These are phyloP conservation scores for Sanguinoderma infundibulare DNA, from an alignment of 1,284 basidiomycete species.

Conservation along the genomic window DNA sequence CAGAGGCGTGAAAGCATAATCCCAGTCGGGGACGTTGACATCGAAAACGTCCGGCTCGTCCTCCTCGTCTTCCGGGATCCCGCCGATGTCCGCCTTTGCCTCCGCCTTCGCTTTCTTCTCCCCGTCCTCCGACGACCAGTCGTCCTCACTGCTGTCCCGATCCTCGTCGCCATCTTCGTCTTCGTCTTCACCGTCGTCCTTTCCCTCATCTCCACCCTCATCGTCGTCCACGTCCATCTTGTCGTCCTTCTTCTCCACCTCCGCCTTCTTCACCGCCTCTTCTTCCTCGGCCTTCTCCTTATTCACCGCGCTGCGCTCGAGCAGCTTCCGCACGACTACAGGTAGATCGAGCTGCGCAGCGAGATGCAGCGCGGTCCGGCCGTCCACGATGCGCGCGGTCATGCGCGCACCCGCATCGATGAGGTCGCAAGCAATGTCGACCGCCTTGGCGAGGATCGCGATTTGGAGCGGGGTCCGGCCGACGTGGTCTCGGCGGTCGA, in stretches of 20 bases:
- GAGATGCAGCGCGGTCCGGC: constrained; percentile 56
- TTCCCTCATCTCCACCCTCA: constrained; percentile 33
- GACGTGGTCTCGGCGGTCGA: constrained; percentile 60
- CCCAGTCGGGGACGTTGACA: constrained; percentile 59
- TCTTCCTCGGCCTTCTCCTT: constrained; percentile 40
- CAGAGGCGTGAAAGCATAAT: constrained; percentile 56
- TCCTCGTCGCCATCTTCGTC: constrained; percentile 31
- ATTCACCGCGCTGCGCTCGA: constrained; percentile 49
- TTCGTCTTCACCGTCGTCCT: constrained; percentile 26
- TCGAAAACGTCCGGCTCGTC: constrained; percentile 58
- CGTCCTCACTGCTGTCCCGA: constrained; percentile 34
- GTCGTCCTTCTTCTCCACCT: constrained; percentile 30
- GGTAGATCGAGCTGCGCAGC: constrained; percentile 53
- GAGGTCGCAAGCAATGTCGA: constrained; percentile 51
- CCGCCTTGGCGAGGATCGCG: constrained; percentile 49
- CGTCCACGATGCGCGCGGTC: constrained; percentile 57
- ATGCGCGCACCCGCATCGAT: constrained; percentile 59
- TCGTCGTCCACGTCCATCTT: constrained; percentile 39
- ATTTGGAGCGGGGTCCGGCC: constrained; percentile 61
- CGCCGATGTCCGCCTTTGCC: constrained; percentile 30
- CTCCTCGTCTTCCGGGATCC: constrained; percentile 50
- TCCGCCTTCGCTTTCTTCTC: constrained; percentile 28
- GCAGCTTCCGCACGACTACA: constrained; percentile 49
- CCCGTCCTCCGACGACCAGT: constrained; percentile 38
- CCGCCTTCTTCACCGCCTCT: constrained; percentile 31